Percentiles rank a stretch among this genome's conserved stretches.
These are phyloP conservation scores for Globisporangium alternatum DNA, from an alignment of 352 stramenopile species.

Conservation along the genomic window DNA sequence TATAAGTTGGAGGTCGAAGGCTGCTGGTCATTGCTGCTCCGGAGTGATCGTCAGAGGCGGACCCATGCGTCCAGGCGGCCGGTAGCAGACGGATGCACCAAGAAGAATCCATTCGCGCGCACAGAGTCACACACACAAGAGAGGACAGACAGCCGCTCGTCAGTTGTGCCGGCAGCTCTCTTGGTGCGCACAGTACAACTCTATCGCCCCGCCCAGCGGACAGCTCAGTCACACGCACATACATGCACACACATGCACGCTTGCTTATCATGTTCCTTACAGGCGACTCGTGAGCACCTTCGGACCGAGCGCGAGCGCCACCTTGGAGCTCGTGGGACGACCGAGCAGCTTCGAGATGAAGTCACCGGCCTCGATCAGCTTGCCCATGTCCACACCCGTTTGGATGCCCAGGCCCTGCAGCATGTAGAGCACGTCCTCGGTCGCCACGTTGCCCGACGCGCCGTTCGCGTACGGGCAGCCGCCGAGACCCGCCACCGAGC, in stretches of 20 bases:
- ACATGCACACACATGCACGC: neutral
- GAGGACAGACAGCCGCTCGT: neutral
- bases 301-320: conserved; percentile 61
- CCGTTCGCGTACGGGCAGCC: conserved; percentile 96
- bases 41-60: neutral
- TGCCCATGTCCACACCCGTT: conserved; percentile 93
- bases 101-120: neutral
- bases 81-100: neutral
- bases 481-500: conserved; percentile 93
- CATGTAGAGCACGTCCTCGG: conserved; percentile 98
- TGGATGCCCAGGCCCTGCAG: conserved; percentile 92
- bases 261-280: conserved; percentile 21
- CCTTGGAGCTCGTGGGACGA: conserved; percentile 84
- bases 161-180: conserved; percentile 4
- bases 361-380: conserved; percentile 87
- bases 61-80: neutral
- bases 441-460: conserved; percentile 96
- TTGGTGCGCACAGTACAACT: neutral
- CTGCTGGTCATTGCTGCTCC: neutral
- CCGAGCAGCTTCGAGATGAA: conserved; percentile 88
- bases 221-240: neutral
- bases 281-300: conserved; percentile 43
- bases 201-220: neutral
- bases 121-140: conserved; percentile 7
- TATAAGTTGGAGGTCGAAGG: neutral